These are phyloP conservation scores for Solanum medicagineum DNA, from an alignment of 257 asterid genomes.

Conservation along the genomic window DNA sequence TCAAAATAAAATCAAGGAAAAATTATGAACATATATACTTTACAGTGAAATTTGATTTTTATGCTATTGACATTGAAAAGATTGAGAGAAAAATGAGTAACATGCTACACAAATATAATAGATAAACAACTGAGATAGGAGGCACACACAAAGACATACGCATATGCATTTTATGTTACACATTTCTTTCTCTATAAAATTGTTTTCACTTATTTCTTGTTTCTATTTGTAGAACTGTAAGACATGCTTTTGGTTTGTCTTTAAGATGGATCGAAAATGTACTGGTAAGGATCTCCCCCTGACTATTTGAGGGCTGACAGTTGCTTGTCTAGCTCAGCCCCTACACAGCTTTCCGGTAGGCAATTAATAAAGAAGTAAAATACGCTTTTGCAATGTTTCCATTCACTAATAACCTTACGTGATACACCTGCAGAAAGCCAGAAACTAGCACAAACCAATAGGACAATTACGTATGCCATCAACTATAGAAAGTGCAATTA, in stretches of 20 bases:
- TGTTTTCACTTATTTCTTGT: not conserved
- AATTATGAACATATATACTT: not conserved
- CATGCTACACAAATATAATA: not conserved
- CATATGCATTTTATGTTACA: not conserved
- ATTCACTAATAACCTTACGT: not conserved
- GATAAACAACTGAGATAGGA: not conserved
- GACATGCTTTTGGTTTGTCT: not conserved
- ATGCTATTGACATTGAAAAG: not conserved
- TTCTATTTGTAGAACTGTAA: not conserved
- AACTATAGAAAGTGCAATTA: not conserved
- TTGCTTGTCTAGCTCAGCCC: not conserved
- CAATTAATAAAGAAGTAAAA: not conserved
- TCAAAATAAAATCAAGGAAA: not conserved
- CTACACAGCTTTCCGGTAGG: not conserved
- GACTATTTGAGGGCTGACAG: not conserved
- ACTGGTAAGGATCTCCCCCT: not conserved
- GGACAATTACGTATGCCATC: not conserved
- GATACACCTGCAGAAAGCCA: not conserved
- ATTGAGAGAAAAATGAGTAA: not conserved
- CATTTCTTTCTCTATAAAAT: conserved; percentile 1
- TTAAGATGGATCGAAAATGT: not conserved
- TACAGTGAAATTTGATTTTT: not conserved
- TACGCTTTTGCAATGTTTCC: not conserved
- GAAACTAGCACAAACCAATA: not conserved
- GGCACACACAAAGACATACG: not conserved